These are phyloP conservation scores for Gossypium turneri DNA, from an alignment of 345 rosid species.

Conservation along the genomic window DNA sequence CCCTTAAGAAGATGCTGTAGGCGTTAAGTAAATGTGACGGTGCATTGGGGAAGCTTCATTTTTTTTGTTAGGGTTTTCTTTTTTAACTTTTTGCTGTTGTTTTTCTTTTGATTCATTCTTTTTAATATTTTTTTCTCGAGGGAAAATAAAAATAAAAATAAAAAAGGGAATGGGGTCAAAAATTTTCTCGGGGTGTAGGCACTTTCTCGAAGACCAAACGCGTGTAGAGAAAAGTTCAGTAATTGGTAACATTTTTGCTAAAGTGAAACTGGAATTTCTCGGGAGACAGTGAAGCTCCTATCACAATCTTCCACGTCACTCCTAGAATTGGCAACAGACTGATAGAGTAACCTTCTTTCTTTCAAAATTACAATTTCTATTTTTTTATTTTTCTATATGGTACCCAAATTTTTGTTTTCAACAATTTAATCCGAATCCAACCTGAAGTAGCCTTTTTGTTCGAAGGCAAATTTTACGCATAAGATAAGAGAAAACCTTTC, in stretches of 20 bases:
- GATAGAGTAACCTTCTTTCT: too few relatives aligned
- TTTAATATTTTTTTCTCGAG: neutral
- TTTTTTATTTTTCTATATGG: too few relatives aligned
- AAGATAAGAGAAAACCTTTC: too few relatives aligned
- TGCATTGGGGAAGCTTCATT: neutral
- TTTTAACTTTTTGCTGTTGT: constrained; percentile 16
- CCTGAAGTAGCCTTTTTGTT: too few relatives aligned
- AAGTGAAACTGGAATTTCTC: neutral
- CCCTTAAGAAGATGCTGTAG: neutral
- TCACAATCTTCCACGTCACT: constrained; percentile 22
- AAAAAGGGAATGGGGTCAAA: constrained; percentile 8
- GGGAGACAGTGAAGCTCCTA: neutral
- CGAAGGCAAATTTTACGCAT: too few relatives aligned
- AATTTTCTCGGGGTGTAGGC: constrained; percentile 34
- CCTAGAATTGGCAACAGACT: neutral
- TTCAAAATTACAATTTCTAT: too few relatives aligned
- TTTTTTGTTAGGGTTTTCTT: constrained; percentile 4
- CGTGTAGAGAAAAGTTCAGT: constrained; percentile 28
- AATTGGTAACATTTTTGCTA: neutral
- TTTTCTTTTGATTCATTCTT: constrained; percentile 3
- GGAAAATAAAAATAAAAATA: neutral
- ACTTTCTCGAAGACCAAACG: constrained; percentile 53
- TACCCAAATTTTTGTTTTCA: too few relatives aligned
- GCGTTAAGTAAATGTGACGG: constrained; percentile 4
- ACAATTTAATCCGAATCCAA: too few relatives aligned